Evolutionary conservation across 495 filamentous ascomycete genomes (phyloP).

Genomic region (Neurospora tetraspora): DNA sequence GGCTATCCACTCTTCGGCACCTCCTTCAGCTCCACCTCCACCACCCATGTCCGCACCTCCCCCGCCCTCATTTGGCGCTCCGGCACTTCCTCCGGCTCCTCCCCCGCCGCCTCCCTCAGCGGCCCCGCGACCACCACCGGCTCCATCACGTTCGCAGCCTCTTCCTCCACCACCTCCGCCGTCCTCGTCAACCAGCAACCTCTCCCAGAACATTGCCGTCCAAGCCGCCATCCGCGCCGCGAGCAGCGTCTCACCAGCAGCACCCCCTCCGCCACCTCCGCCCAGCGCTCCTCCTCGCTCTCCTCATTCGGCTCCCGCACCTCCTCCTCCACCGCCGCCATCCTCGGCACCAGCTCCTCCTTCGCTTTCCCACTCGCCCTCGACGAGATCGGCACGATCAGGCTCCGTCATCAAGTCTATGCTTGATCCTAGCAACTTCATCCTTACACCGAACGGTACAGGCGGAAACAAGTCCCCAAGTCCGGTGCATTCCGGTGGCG

Average conservation of each 20-base stretch:
- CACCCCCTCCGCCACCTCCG: constrained; percentile 38
- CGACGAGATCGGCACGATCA: constrained; percentile 21
- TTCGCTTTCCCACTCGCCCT: constrained; percentile 24
- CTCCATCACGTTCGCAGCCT: constrained; percentile 4
- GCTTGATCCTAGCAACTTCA: constrained; percentile 69
- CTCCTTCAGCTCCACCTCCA: constrained; percentile 44
- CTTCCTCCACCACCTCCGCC: constrained; percentile 22
- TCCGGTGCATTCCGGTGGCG: constrained; percentile 26
- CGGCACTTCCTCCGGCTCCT: constrained; percentile 39
- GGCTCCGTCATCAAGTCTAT: constrained; percentile 40
- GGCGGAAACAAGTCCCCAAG: constrained; percentile 23
- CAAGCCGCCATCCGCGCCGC: constrained; percentile 42
- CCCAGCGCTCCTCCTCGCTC: constrained; percentile 22
- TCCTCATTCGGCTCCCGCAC: constrained; percentile 22
- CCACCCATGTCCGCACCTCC: constrained; percentile 35
- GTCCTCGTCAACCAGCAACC: constrained; percentile 8
- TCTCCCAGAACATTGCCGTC: constrained; percentile 35
- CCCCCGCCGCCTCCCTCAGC: constrained; percentile 39
- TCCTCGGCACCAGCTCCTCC: constrained; percentile 26
- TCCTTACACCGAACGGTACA: constrained; percentile 46
- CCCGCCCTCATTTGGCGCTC: constrained; percentile 40
- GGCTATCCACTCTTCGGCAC: constrained; percentile 34
- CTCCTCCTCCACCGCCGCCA: constrained; percentile 27
- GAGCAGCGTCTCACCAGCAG: constrained; percentile 30
- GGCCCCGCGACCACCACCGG: constrained; percentile 34